Percentiles rank a stretch among this genome's conserved stretches.
These are phyloP conservation scores for Globisporangium sylvaticum DNA, from an alignment of 352 stramenopile genomes.

Conservation along the genomic window DNA sequence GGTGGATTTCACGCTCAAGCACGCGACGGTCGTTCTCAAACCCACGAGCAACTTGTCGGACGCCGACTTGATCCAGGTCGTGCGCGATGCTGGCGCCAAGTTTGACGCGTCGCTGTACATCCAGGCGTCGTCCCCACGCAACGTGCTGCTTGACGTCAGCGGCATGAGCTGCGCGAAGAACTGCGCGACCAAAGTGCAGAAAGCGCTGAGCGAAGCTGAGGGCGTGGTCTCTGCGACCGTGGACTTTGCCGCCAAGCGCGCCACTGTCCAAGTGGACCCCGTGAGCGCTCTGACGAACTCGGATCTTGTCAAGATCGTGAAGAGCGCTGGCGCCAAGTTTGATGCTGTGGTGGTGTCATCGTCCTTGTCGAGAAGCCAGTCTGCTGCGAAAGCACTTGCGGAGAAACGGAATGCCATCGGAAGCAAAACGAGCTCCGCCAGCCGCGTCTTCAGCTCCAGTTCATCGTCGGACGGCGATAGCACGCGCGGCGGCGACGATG, in stretches of 20 bases:
- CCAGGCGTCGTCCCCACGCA: slow-evolving; percentile 21
- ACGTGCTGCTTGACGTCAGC: slow-evolving; percentile 45
- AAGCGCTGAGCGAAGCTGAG: slow-evolving; percentile 42
- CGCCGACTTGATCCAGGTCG: slow-evolving; percentile 51
- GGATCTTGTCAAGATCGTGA: slow-evolving; percentile 54
- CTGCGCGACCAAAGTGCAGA: slow-evolving; percentile 69
- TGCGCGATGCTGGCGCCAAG: slow-evolving; percentile 46
- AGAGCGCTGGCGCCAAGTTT: slow-evolving; percentile 40
- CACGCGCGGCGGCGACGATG: slow-evolving; percentile 20
- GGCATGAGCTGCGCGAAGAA: slow-evolving; percentile 70
- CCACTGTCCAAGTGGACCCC: slow-evolving; percentile 55
- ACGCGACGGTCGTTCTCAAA: slow-evolving; percentile 54
- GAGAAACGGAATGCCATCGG: background rate
- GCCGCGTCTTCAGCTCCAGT: slow-evolving; percentile 6
- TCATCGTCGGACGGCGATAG: slow-evolving; percentile 2
- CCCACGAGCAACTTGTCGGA: slow-evolving; percentile 43
- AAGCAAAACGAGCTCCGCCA: slow-evolving; percentile 7
- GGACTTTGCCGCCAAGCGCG: slow-evolving; percentile 58
- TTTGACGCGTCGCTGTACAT: slow-evolving; percentile 60
- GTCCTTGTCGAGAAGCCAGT: slow-evolving; percentile 1
- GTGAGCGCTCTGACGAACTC: slow-evolving; percentile 56
- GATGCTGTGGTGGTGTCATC: slow-evolving; percentile 23
- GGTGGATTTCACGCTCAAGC: slow-evolving; percentile 69
- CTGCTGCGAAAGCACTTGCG: background rate
- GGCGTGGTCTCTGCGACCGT: slow-evolving; percentile 71